Percentiles rank a stretch among this genome's conserved stretches.
phyloP scores from a whole-genome alignment of 2,329 filamentous ascomycete species.

The Calonectria crousiana region DNA sequence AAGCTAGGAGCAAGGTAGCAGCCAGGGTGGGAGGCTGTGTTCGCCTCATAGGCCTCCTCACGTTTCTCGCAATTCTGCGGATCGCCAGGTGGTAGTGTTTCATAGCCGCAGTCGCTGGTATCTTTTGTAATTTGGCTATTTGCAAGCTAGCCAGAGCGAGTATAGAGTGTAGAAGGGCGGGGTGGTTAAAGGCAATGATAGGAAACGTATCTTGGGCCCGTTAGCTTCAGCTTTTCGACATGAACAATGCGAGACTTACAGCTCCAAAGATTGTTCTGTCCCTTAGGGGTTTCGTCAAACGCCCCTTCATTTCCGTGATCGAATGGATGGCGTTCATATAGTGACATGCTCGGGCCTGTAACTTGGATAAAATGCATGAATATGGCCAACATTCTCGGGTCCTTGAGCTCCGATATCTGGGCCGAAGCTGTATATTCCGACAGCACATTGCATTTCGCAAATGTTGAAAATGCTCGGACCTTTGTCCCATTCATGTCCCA shows the following conservation, averaged over 20 bases:
- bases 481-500: constrained; percentile 53
- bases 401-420: constrained; percentile 79
- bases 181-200: constrained; percentile 83
- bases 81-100: constrained; percentile 93
- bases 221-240: constrained; percentile 36
- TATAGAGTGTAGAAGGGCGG: constrained; percentile 91
- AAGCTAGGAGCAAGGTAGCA: constrained; percentile 86
- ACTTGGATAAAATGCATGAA: constrained; percentile 95
- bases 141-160: constrained; percentile 89
- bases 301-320: constrained; percentile 73
- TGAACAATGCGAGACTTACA: constrained; percentile 56
- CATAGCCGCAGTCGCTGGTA: constrained; percentile 82
- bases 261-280: constrained; percentile 75
- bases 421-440: constrained; percentile 76
- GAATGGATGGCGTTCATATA: constrained; percentile 86
- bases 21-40: constrained; percentile 87
- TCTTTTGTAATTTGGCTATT: constrained; percentile 83
- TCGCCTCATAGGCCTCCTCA: constrained; percentile 76
- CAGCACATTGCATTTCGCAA: constrained; percentile 64
- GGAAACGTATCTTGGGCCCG: constrained; percentile 77
- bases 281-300: constrained; percentile 70
- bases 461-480: constrained; percentile 62
- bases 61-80: constrained; percentile 80
- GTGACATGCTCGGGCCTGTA: constrained; percentile 86
- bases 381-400: constrained; percentile 82